phyloP scores from a whole-genome alignment of 164 flowering plant species.

The Brasenia schreberi region DNA sequence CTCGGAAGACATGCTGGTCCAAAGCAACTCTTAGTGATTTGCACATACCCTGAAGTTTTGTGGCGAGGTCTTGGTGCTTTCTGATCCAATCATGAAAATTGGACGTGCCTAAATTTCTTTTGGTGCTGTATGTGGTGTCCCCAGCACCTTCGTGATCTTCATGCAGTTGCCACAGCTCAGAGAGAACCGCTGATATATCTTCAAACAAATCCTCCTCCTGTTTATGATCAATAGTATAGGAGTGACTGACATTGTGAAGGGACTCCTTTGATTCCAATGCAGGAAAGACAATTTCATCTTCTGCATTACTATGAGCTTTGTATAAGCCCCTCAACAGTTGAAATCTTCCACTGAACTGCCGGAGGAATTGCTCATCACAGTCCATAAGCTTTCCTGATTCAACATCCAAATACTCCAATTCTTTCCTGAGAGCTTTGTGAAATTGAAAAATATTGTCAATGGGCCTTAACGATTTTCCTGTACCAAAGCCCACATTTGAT shows the following conservation, averaged over 20 bases:
- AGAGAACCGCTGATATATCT: constrained; percentile 63
- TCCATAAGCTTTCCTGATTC: constrained; percentile 82
- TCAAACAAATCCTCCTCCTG: constrained; percentile 83
- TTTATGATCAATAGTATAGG: constrained; percentile 87
- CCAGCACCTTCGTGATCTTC: constrained; percentile 21
- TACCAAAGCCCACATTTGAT: constrained; percentile 35
- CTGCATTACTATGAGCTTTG: constrained; percentile 94
- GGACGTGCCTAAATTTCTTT: constrained; percentile 10
- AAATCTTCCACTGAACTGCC: constrained; percentile 85
- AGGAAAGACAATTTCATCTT: constrained; percentile 96
- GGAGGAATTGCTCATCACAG: constrained; percentile 49
- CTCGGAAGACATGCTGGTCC: constrained; percentile 77
- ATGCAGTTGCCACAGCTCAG: constrained; percentile 50
- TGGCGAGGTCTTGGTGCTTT: constrained; percentile 58
- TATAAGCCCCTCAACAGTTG: constrained; percentile 82
- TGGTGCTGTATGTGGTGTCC: constrained; percentile 9
- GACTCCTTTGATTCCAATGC: constrained; percentile 88
- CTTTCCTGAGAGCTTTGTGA: constrained; percentile 90
- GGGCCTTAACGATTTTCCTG: constrained; percentile 42
- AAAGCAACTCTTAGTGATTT: constrained; percentile 79
- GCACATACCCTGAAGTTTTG: constrained; percentile 93
- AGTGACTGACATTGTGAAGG: constrained; percentile 91
- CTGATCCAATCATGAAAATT: constrained; percentile 8
- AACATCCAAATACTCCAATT: constrained; percentile 82
- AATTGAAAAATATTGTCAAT: constrained; percentile 86